phyloP scores from a whole-genome alignment of 352 stramenopile genomes.

The Peronospora farinosa region DNA sequence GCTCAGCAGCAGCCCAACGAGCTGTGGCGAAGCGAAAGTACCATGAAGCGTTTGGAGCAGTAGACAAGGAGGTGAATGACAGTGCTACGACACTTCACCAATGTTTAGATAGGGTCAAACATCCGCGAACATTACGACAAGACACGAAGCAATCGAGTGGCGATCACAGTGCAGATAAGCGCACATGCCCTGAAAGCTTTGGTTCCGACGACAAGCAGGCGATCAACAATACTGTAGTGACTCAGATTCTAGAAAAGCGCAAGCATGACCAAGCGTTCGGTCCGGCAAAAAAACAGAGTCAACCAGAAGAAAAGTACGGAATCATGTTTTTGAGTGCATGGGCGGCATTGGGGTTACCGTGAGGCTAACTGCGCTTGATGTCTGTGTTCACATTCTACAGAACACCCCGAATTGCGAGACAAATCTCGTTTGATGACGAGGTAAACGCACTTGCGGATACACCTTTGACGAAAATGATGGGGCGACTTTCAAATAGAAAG shows the following conservation, averaged over 20 bases:
- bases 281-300: constrained; percentile 12
- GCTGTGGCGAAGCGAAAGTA: constrained; percentile 23
- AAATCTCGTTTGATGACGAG: constrained; percentile 32
- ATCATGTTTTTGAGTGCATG: background rate
- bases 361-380: constrained; percentile 6
- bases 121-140: constrained; percentile 5
- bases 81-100: background rate
- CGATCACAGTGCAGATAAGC: constrained; percentile 21
- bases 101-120: constrained; percentile 11
- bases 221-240: constrained; percentile 9
- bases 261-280: constrained; percentile 19
- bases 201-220: constrained; percentile 17
- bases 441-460: constrained; percentile 12
- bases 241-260: constrained; percentile 18
- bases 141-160: background rate
- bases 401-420: constrained; percentile 28
- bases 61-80: constrained; percentile 6
- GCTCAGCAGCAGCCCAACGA: constrained; percentile 19
- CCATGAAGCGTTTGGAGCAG: constrained; percentile 23
- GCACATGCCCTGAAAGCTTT: constrained; percentile 28
- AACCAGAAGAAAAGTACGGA: constrained; percentile 24
- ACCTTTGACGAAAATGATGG: constrained; percentile 7
- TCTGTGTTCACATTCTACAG: constrained; percentile 12
- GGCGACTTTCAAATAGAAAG: constrained; percentile 17
- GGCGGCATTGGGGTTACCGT: background rate